Evolutionary conservation across 768 basidiomycete species (phyloP), one percentile per base, ranked within the genome.

Genomic region (Clavaria fumosa): DNA sequence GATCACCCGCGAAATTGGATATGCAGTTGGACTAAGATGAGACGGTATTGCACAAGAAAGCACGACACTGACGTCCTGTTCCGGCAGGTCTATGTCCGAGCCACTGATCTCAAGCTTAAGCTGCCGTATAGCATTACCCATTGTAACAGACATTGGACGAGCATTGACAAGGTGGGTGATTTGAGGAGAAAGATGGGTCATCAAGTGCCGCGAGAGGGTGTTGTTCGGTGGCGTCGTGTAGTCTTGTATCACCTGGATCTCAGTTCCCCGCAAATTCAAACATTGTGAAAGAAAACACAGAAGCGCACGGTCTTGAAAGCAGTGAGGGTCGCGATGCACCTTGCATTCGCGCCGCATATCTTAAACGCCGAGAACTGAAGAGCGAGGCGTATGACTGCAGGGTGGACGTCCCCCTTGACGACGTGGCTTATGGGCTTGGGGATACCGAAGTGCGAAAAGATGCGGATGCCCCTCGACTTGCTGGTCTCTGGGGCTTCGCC

Each of bases 51-150:
- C 3, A 37, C 21, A 19, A 23, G 17, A 38, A 34, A 23, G 24
- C 19, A 21, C 21, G 36, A 27, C 37, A 50, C 55, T 47, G 50
- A 93, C 93, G 60, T 97, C 88, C 51, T 93, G 85, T 57, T 97
- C 90, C 4, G 89, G 78, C 55, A 89, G 66, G 61, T 99, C 93
- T 34, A 88, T 88, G 48, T 90, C 85, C 28, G 89, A 74, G 27
- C 70, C 72, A 50, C 86, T 90, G 51, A 99, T 95, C 50, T 97
- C 89, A 39, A 93, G 64, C 62, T 99, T 99, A 48, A 99, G 65
- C 55, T 91, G 82, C 42, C 90, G 72, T 47, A 89, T 86, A 0
- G 90, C 86, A 52, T 90, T 93, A 0, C 90, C 88, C 83, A 91
- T 89, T 18, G 86, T 83, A 15, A 88, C 76, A 12, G 85, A 82